A percentile compares a stretch with the other conserved stretches of the same genome.
Conservation (phyloP, 2,329 filamentous ascomycete species). For the Colletotrichum liriopes region DNA sequence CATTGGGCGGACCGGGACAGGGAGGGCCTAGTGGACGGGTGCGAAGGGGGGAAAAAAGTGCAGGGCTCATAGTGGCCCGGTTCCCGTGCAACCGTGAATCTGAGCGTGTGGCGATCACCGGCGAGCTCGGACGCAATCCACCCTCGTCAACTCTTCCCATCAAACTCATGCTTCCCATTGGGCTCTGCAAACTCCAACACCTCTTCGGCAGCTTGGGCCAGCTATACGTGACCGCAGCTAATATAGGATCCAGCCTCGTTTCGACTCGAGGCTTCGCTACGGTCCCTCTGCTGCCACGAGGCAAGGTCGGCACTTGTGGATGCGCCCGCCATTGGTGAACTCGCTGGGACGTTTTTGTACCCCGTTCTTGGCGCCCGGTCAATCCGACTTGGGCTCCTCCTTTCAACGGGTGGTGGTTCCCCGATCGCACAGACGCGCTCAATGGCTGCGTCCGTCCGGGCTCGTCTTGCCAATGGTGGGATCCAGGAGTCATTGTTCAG, state of each 20-base stretch:
- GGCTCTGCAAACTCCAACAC: background rate
- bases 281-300: slow-evolving; percentile 23
- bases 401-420: background rate
- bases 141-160: slow-evolving; percentile 2
- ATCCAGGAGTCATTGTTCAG: slow-evolving; percentile 1
- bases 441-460: slow-evolving; percentile 18
- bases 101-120: slow-evolving; percentile 34
- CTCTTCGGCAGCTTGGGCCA: background rate
- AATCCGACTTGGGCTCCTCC: slow-evolving; percentile 15
- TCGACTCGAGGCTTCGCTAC: background rate
- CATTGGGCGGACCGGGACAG: slow-evolving; percentile 18
- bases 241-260: background rate
- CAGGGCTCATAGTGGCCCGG: slow-evolving; percentile 28
- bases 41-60: slow-evolving; percentile 9
- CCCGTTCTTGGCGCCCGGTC: slow-evolving; percentile 30
- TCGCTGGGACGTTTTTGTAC: slow-evolving; percentile 6
- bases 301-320: slow-evolving; percentile 23
- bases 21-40: slow-evolving; percentile 16
- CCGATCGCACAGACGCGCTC: slow-evolving; percentile 27
- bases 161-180: slow-evolving; percentile 5
- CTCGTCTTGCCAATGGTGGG: slow-evolving; percentile 14
- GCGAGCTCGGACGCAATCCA: slow-evolving; percentile 30
- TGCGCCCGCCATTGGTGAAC: background rate
- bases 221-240: slow-evolving; percentile 11
- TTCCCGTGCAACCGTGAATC: slow-evolving; percentile 39